Conservation (phyloP, 208 protist genomes). For the Acanthamoeba sp. region DNA sequence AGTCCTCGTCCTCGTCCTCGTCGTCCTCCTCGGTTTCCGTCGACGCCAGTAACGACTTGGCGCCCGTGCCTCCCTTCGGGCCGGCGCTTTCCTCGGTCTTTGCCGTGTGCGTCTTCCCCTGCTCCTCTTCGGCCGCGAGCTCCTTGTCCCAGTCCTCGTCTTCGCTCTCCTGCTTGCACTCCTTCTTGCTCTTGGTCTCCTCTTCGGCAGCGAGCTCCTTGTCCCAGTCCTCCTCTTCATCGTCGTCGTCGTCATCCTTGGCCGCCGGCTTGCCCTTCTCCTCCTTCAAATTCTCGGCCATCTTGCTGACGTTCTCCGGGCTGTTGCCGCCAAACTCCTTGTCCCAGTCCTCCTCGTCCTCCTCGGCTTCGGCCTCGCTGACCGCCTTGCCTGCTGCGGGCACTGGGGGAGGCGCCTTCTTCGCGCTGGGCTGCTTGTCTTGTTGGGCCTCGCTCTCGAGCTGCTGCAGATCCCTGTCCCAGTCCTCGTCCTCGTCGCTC, state of each 20-base stretch:
- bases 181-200: background rate
- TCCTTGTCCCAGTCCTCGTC: conserved; percentile 17
- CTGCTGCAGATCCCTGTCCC: conserved; percentile 50
- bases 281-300: background rate
- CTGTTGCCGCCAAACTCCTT: background rate
- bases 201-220: background rate
- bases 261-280: background rate
- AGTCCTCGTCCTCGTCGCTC: conserved; percentile 37
- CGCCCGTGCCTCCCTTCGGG: too few species aligned
- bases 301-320: background rate
- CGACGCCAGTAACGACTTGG: background rate
- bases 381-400: background rate
- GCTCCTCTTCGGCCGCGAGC: background rate
- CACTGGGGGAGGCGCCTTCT: background rate
- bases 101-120: too few species aligned
- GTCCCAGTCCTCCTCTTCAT: conserved; percentile 51
- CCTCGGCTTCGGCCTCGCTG: background rate
- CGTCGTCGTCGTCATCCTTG: background rate
- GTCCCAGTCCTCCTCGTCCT: conserved; percentile 42
- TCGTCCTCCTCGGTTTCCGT: conserved; percentile 11
- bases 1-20: conserved; percentile 46
- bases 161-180: background rate
- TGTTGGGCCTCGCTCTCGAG: background rate
- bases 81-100: too few species aligned
- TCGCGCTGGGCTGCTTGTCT: background rate